Conservation (phyloP, 2,329 filamentous ascomycete species). For the Aspergillus sp. region DNA sequence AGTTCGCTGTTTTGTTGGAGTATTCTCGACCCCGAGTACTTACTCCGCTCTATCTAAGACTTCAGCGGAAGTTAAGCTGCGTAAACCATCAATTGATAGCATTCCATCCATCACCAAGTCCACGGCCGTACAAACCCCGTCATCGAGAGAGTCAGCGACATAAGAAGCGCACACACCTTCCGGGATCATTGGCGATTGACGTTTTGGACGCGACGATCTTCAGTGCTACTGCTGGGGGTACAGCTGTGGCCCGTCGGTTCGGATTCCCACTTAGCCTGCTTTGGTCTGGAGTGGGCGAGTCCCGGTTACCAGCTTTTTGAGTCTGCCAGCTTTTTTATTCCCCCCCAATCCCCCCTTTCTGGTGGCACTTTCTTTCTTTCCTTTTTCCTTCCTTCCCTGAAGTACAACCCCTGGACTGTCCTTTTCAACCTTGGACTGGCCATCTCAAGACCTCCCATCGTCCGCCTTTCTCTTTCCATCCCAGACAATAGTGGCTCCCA, state of each 20-base stretch:
- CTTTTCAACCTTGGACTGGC: neutral
- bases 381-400: neutral
- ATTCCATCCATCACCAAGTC: neutral
- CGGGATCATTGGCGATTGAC: neutral
- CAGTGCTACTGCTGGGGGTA: slow-evolving; percentile 2
- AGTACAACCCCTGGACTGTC: neutral
- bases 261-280: slow-evolving; percentile 10
- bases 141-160: neutral
- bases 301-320: slow-evolving; percentile 5
- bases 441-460: neutral
- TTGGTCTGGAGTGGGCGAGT: neutral
- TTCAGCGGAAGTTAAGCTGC: neutral
- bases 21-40: neutral
- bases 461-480: neutral
- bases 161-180: neutral
- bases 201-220: neutral
- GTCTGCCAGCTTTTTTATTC: slow-evolving; percentile 15
- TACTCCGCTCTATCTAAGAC: neutral
- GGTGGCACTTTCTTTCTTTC: neutral
- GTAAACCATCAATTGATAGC: neutral
- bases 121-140: neutral
- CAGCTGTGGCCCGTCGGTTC: slow-evolving; percentile 9
- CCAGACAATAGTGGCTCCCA: neutral
- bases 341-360: slow-evolving; percentile 5
- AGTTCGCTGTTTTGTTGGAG: neutral